Evolutionary conservation across 495 filamentous ascomycete genomes (phyloP), one percentile per base, ranked within the genome.

Genomic region (Bacidia gigantensis): DNA sequence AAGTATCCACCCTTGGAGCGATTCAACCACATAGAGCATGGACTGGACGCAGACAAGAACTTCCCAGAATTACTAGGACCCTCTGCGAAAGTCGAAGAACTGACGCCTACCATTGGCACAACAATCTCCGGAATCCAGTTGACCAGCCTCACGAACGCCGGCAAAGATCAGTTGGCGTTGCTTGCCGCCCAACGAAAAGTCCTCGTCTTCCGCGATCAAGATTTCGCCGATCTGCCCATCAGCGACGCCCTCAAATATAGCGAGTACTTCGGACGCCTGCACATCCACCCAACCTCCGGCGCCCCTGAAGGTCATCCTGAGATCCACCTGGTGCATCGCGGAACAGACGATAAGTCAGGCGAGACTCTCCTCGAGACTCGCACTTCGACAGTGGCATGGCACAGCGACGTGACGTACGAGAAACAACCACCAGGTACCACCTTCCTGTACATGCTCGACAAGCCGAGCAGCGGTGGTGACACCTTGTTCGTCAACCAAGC

Each of bases 381-480:
- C 32, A 84, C 78, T 1, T 82, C 73, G 58, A 80, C 76, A n/a
- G 79, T 84, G 0, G 74, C 80, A 1, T 90, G 86, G 86, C 86
- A 90, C 65, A 82, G 79, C 1, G 87, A 94, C 65, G 83, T 89
- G 0, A 82, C 79, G 3, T 90, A 88, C 62, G 87, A 94, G 70
- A 58, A 72, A 51, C 86, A 92, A 65, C 85, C 87, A n/a, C 86
- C 87, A 0, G 86, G 87, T 49, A 89, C 84, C 0, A 88, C 86
- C 0, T 87, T 92, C 66, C 65, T 94, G 29, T 88, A 87, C 63
- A 71, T 84, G 47, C 77, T 92, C 23, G 86, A 92, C 62, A 78
- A 70, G 38, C 86, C 87, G n/a, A 70, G 74, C 51, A 75, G 78
- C 0, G 86, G 87, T 18, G 86, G 87, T 38, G 87, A 94, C 58